Base-by-base conservation (phyloP, 352 stramenopile genomes). In the Globisporangium nodosum region DNA sequence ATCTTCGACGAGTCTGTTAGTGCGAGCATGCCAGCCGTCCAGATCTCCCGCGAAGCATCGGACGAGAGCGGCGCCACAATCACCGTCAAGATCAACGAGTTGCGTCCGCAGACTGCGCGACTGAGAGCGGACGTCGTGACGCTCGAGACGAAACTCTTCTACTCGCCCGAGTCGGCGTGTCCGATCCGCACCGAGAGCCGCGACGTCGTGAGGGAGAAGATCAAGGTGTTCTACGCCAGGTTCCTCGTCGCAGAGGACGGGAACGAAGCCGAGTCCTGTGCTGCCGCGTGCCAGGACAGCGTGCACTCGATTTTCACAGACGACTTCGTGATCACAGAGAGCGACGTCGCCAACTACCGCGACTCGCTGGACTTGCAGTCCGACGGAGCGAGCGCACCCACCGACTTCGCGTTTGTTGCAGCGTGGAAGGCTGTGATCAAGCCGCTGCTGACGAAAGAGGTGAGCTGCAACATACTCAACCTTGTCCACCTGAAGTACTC, bases 401-500 rank as follows among this genome's bases (percentile, higher is more conserved):
- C 75, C 4, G 87, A 95, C 43, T 94, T 94, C 50, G 78, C 74
- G 31, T 93, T 82, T 9, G 83, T 95, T 51, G 82, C 79, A 15
- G 81, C 70, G 53, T 96, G 87, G 84, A 81, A 85, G 47, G 71
- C 84, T 37, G 61, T 96, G 24, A 94, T 94, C 49, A 75, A 88
- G 68, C 87, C 84, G 8, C 73, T 96, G 27, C 92, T 95, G 61
- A 79, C 86, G 13, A 84, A 85, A 54, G 79, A 95, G 49, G 81
- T 94, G 39, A 35, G 71, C 84, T 49, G 83, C 40, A 93, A 94
- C 62, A 46, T 96, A 58, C 67, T 96, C 3, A 68, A 89, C 49
- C 54, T 96, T 5, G 84, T 96, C 45, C 85, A 96, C 62, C 50
- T 94, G 9, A 91, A 85, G 56, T 84, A 94, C 71, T 90, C 79